Evolutionary conservation across 805 yeast genomes (phyloP).

Genomic region (Cyberlindnera petersonii): DNA sequence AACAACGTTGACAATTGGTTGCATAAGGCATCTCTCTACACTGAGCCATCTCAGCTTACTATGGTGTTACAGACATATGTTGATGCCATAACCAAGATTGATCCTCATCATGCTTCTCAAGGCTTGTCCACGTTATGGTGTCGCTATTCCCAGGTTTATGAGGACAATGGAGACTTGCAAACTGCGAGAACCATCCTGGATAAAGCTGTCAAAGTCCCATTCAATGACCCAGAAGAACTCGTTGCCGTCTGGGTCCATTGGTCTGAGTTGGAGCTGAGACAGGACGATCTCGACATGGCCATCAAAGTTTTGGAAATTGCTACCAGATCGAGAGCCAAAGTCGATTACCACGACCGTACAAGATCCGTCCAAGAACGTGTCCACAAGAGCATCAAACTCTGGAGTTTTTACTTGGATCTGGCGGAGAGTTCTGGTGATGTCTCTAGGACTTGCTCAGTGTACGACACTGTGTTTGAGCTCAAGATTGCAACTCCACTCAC

Average conservation of each 20-base stretch:
- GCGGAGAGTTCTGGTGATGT: conserved; percentile 52
- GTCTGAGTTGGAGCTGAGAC: conserved; percentile 61
- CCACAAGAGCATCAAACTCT: conserved; percentile 58
- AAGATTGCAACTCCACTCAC: conserved; percentile 68
- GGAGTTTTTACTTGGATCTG: conserved; percentile 72
- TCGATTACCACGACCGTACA: conserved; percentile 37
- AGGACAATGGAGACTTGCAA: conserved; percentile 45
- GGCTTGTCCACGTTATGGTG: conserved; percentile 65
- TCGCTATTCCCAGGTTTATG: conserved; percentile 62
- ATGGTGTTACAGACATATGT: conserved; percentile 55
- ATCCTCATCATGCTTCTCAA: conserved; percentile 49
- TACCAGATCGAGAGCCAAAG: conserved; percentile 35
- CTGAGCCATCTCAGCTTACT: conserved; percentile 32
- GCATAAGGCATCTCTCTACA: conserved; percentile 48
- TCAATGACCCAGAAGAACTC: conserved; percentile 55
- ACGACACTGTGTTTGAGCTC: conserved; percentile 51
- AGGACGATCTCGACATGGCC: conserved; percentile 44
- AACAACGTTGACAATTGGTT: conserved; percentile 69
- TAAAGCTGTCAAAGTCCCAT: conserved; percentile 70
- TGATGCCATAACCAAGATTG: conserved; percentile 60
- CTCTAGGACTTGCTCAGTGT: conserved; percentile 37
- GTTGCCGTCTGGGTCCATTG: conserved; percentile 70
- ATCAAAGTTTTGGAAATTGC: conserved; percentile 40
- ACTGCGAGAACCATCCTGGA: conserved; percentile 62
- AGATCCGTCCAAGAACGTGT: conserved; percentile 54